Conservation (phyloP, 2,329 filamentous ascomycete species). For the Paraphaeosphaeria sporulosa region DNA sequence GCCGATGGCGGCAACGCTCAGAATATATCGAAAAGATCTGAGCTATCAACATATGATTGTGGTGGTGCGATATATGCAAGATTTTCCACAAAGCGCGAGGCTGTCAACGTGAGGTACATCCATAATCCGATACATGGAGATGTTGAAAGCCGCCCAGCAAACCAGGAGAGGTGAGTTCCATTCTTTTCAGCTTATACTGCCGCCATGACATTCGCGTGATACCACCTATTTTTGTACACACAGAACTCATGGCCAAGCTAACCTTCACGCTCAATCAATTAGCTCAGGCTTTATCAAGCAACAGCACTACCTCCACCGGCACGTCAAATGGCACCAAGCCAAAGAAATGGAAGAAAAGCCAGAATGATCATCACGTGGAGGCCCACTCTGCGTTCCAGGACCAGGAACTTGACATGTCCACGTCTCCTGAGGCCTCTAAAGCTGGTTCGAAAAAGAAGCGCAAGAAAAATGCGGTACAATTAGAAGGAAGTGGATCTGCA, state of each 20-base stretch:
- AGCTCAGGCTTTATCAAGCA: constrained; percentile 14
- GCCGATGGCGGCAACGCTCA: constrained; percentile 13
- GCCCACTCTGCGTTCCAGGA: constrained; percentile 18
- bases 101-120: constrained; percentile 46
- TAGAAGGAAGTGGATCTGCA: constrained; percentile 15
- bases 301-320: constrained; percentile 10
- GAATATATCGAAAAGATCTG: constrained; percentile 7
- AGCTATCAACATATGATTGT: constrained; percentile 40
- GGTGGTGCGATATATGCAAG: constrained; percentile 45
- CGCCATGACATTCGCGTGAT: background rate
- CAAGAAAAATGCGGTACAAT: constrained; percentile 24
- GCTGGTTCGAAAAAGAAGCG: constrained; percentile 29
- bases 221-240: background rate
- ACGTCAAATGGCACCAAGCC: constrained; percentile 19
- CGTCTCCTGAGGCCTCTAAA: constrained; percentile 27
- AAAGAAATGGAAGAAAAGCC: constrained; percentile 29
- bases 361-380: constrained; percentile 27
- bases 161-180: constrained; percentile 28
- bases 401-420: constrained; percentile 31
- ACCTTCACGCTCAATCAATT: constrained; percentile 11
- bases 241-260: background rate
- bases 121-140: constrained; percentile 45
- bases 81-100: constrained; percentile 44
- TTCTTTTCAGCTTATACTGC: background rate
- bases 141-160: constrained; percentile 22